A percentile compares a stretch with the other conserved stretches of the same genome.
These are phyloP conservation scores for Aspergillus tamarii DNA, from an alignment of 2,329 filamentous ascomycete genomes.

Conservation along the genomic window DNA sequence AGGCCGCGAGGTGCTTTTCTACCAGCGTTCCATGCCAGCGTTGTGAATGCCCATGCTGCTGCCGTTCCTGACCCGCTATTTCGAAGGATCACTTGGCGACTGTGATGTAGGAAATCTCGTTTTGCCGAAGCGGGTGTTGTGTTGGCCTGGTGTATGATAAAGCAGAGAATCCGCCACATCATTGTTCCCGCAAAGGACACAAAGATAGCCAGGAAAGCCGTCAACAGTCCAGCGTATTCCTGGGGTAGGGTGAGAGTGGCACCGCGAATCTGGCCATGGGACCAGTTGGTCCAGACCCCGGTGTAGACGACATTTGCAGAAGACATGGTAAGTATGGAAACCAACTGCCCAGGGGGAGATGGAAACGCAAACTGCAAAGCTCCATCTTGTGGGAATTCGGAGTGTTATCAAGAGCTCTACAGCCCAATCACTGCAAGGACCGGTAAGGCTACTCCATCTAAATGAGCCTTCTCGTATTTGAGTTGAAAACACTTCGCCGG, in stretches of 20 bases:
- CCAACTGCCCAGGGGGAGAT: background rate
- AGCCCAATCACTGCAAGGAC: background rate
- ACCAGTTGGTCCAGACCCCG: slow-evolving; percentile 32
- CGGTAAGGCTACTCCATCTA: background rate
- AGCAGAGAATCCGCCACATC: slow-evolving; percentile 36
- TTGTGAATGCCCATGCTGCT: slow-evolving; percentile 8
- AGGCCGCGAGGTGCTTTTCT: background rate
- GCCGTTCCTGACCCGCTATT: slow-evolving; percentile 20
- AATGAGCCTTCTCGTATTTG: background rate
- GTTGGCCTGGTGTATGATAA: slow-evolving; percentile 28
- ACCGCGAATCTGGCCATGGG: slow-evolving; percentile 25
- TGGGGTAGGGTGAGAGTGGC: slow-evolving; percentile 30
- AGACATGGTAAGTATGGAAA: background rate
- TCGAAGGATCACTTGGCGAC: slow-evolving; percentile 37
- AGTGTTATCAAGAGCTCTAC: background rate
- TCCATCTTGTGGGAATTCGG: background rate
- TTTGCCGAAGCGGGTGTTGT: slow-evolving; percentile 14
- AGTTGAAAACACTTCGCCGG: background rate
- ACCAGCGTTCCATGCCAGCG: background rate
- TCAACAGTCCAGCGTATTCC: slow-evolving; percentile 25
- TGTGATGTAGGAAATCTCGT: slow-evolving; percentile 36
- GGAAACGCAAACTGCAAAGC: background rate
- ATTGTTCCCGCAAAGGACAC: slow-evolving; percentile 26
- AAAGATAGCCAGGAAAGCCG: slow-evolving; percentile 32
- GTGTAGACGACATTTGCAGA: slow-evolving; percentile 15